A percentile compares a stretch with the other conserved stretches of the same genome.
Conservation (phyloP, 495 filamentous ascomycete genomes). For the Tetracladium marchalianum region DNA sequence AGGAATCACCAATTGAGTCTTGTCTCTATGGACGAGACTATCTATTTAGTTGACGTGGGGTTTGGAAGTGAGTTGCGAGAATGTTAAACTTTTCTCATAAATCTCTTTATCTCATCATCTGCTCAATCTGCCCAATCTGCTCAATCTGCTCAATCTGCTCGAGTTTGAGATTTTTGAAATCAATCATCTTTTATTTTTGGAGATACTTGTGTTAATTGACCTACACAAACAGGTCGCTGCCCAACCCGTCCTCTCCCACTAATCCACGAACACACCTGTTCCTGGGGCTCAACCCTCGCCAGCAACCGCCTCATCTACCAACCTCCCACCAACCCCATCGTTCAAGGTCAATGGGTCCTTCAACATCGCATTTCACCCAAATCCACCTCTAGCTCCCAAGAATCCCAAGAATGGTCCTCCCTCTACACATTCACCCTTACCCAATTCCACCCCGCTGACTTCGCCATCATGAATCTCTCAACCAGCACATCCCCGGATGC, state of each 20-base stretch:
- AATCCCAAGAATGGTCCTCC: slow-evolving; percentile 25
- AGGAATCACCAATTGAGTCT: slow-evolving; percentile 64
- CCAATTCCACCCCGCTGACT: slow-evolving; percentile 33
- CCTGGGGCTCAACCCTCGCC: slow-evolving; percentile 21
- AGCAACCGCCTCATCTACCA: slow-evolving; percentile 1
- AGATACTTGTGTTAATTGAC: too few species aligned
- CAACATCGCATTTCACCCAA: slow-evolving; percentile 12
- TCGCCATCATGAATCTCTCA: slow-evolving; percentile 50
- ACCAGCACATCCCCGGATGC: slow-evolving; percentile 26
- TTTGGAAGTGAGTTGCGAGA: slow-evolving; percentile 45
- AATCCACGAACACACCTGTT: slow-evolving; percentile 2
- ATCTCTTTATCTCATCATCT: too few species aligned
- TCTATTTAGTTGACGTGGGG: slow-evolving; percentile 59
- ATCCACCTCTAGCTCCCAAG: too few species aligned
- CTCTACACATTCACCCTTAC: slow-evolving; percentile 29
- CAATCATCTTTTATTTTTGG: too few species aligned
- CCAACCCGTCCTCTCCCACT: slow-evolving; percentile 19
- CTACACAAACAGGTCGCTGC: slow-evolving; percentile 16
- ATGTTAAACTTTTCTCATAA: too few species aligned
- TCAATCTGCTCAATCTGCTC: too few species aligned
- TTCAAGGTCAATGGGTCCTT: slow-evolving; percentile 30
- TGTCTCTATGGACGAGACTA: slow-evolving; percentile 37
- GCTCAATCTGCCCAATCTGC: too few species aligned
- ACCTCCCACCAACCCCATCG: slow-evolving; percentile 18
- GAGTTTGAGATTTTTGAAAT: too few species aligned